Evolutionary conservation across 805 yeast genomes (phyloP).

Genomic region (Candida insectalens): DNA sequence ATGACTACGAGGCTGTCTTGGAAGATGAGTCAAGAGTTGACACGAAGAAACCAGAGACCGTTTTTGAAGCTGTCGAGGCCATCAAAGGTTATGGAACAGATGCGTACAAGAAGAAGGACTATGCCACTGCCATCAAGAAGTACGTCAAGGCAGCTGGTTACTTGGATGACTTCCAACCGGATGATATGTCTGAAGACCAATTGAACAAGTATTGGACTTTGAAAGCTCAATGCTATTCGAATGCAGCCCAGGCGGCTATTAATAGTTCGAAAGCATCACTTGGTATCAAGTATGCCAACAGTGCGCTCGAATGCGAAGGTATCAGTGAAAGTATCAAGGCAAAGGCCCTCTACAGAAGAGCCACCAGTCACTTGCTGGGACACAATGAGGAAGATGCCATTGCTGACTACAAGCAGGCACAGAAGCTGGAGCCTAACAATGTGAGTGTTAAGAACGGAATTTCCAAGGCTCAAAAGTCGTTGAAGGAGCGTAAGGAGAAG

Average conservation of each 20-base stretch:
- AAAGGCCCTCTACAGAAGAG: constrained; percentile 83
- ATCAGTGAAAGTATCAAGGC: constrained; percentile 62
- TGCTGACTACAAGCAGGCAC: constrained; percentile 55
- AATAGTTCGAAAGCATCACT: constrained; percentile 48
- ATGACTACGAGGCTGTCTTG: constrained; percentile 63
- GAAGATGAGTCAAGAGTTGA: constrained; percentile 67
- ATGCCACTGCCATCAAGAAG: constrained; percentile 49
- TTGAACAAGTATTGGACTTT: constrained; percentile 38
- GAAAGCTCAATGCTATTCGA: constrained; percentile 57
- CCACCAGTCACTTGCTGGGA: constrained; percentile 52
- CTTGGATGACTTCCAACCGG: constrained; percentile 66
- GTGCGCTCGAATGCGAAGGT: constrained; percentile 52
- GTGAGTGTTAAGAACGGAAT: constrained; percentile 61
- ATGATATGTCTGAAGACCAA: constrained; percentile 49
- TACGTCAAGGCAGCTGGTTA: constrained; percentile 66
- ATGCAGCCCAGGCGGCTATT: constrained; percentile 65
- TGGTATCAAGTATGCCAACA: constrained; percentile 50
- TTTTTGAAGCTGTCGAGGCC: constrained; percentile 50
- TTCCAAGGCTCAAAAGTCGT: constrained; percentile 41
- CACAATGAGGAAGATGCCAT: constrained; percentile 69
- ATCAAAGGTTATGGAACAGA: constrained; percentile 75
- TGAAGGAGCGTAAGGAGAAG: constrained; percentile 49
- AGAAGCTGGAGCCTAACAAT: constrained; percentile 57
- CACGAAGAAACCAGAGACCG: constrained; percentile 49
- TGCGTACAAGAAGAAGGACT: constrained; percentile 57